Evolutionary conservation across 371 early-diverging fungal species (phyloP), one percentile per base, ranked within the genome.

Genomic region (Coemansia sp.): DNA sequence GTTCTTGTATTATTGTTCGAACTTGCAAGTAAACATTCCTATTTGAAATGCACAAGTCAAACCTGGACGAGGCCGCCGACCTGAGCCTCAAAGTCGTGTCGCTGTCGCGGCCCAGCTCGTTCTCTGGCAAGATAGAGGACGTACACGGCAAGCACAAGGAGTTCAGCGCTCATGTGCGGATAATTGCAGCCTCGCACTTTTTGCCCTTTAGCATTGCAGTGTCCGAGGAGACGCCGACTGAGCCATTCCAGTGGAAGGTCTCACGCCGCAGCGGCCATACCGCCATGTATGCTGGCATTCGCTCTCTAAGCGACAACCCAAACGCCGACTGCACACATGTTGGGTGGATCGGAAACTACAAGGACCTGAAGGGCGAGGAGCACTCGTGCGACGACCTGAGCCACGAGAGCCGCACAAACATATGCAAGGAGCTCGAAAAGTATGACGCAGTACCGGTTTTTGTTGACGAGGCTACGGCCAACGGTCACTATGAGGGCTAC

Each of bases 401-500:
- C 18, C 62, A 62, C 7, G 72, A 72, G 33, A 77, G 78, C 69
- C 65, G 62, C 54, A 48, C 33, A 25, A 77, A 72, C 58, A 77
- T 77, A 47, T 48, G 58, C 68, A 62, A 65, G 47, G 61, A 62
- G 16, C 66, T 72, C 28, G 51, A 50, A 37, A 53, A 56, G 54
- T 23, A 86, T 57, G 78, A 74, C 44, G 82, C 78, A 6, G 81
- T 85, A 20, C 91, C 93, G 6, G 86, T 93, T 21, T 83, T 90
- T 68, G 67, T 93, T 30, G 82, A 83, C 60, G 83, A 83, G 18
- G 73, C 82, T 51, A 70, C 79, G 14, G 87, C 89, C 44, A 51
- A 79, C 44, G 82, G 78, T 58, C 89, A 84, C 81, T 88, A 86
- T 83, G 92, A 88, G 63, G 92, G 87, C 39, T 91, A 82, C 83